These are phyloP conservation scores for Kwoniella pini DNA, from an alignment of 768 basidiomycete genomes.

Conservation along the genomic window DNA sequence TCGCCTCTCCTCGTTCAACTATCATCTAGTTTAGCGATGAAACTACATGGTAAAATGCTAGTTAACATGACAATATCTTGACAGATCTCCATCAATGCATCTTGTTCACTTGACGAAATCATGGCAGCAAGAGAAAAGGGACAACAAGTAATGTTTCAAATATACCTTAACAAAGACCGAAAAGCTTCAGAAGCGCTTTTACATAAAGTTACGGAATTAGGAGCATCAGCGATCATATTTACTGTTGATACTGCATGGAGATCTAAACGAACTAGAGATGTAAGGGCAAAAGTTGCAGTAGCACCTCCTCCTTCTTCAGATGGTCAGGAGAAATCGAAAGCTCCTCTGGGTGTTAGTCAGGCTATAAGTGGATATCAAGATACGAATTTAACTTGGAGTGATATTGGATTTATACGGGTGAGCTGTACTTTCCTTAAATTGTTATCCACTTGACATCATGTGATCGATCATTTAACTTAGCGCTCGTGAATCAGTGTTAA, in stretches of 20 bases:
- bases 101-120: constrained; percentile 55
- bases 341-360: constrained; percentile 49
- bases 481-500: too few species aligned
- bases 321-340: constrained; percentile 6
- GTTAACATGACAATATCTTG: too few species aligned
- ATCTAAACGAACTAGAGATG: constrained; percentile 64
- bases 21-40: too few species aligned
- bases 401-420: constrained; percentile 51
- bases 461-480: too few species aligned
- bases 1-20: background rate
- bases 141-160: constrained; percentile 55
- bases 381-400: constrained; percentile 53
- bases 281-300: constrained; percentile 39
- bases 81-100: constrained; percentile 55
- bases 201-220: constrained; percentile 67
- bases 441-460: too few species aligned
- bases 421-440: constrained; percentile 18
- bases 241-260: constrained; percentile 87
- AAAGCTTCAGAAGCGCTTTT: constrained; percentile 69
- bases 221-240: constrained; percentile 85
- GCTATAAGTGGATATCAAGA: constrained; percentile 55
- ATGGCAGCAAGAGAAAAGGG: constrained; percentile 44
- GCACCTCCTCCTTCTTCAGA: constrained; percentile 20
- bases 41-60: too few species aligned
- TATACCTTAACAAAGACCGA: constrained; percentile 79